phyloP scores from a whole-genome alignment of 805 yeast species.

The Nakazawaea populi region DNA sequence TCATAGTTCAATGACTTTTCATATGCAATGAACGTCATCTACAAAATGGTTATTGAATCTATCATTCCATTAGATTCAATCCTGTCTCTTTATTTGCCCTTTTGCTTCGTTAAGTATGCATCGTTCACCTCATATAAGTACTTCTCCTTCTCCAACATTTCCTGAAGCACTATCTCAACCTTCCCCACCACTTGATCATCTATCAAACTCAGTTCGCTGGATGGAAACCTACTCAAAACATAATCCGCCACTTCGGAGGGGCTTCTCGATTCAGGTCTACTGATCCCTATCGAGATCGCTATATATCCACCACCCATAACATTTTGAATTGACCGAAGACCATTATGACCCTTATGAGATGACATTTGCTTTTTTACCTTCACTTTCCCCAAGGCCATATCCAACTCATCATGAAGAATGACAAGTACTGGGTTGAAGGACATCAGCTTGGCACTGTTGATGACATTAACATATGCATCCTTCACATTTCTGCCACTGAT shows the following conservation, averaged over 20 bases:
- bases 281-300: conserved; percentile 76
- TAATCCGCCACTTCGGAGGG: conserved; percentile 45
- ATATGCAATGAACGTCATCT: too few species aligned
- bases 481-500: conserved; percentile 54
- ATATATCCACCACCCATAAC: conserved; percentile 46
- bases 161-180: conserved; percentile 31
- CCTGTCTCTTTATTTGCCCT: too few species aligned
- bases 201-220: conserved; percentile 36
- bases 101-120: neutral
- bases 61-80: neutral
- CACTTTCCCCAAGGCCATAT: conserved; percentile 56
- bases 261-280: conserved; percentile 46
- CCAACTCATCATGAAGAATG: conserved; percentile 77
- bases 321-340: conserved; percentile 54
- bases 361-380: conserved; percentile 56
- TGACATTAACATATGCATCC: conserved; percentile 39
- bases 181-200: conserved; percentile 34
- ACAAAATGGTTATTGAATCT: neutral
- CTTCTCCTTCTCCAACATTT: conserved; percentile 22
- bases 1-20: too few species aligned
- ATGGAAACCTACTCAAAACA: conserved; percentile 52
- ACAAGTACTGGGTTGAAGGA: conserved; percentile 37
- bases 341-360: conserved; percentile 81
- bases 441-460: conserved; percentile 16
- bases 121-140: conserved; percentile 19